Conservation (phyloP, 2,329 filamentous ascomycete species). For the Scedosporium minutisporum region DNA sequence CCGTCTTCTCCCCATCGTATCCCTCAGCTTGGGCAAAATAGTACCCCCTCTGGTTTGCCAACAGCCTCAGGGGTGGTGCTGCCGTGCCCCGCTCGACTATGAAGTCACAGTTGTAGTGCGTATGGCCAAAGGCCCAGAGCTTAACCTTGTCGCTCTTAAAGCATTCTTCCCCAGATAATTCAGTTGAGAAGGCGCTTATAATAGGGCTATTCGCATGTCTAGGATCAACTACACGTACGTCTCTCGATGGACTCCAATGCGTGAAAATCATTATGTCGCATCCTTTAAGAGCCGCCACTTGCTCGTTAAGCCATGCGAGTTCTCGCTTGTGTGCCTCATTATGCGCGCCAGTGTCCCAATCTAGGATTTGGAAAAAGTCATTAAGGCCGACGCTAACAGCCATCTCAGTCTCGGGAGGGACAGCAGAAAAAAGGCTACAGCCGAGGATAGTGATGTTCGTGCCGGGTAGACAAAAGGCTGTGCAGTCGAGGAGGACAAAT, state of each 20-base stretch:
- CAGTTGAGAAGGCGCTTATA: constrained; percentile 26
- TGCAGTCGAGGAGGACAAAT: constrained; percentile 29
- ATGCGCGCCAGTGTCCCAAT: constrained; percentile 29
- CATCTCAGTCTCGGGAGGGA: constrained; percentile 26
- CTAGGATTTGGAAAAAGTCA: constrained; percentile 39
- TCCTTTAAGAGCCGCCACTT: constrained; percentile 16
- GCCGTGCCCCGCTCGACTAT: constrained; percentile 14
- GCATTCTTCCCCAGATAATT: constrained; percentile 26
- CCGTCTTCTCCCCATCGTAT: neutral
- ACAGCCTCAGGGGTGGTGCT: neutral
- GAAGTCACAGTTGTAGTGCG: constrained; percentile 34
- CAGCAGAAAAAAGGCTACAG: constrained; percentile 36
- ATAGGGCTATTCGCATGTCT: constrained; percentile 20
- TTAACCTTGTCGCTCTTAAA: constrained; percentile 26
- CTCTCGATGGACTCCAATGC: constrained; percentile 30
- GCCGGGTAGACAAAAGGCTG: constrained; percentile 14
- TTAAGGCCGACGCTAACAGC: constrained; percentile 33
- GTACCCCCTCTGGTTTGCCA: constrained; percentile 26
- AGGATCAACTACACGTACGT: constrained; percentile 23
- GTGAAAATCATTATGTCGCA: constrained; percentile 27
- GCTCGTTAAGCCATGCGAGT: constrained; percentile 31
- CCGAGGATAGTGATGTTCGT: constrained; percentile 21
- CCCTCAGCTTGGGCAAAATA: neutral
- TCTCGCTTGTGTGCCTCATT: constrained; percentile 26
- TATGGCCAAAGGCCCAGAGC: constrained; percentile 39